Evolutionary conservation across 169 alveolate genomes (phyloP), one percentile per base, ranked within the genome.

Genomic region (Toxoplasma gondii): DNA sequence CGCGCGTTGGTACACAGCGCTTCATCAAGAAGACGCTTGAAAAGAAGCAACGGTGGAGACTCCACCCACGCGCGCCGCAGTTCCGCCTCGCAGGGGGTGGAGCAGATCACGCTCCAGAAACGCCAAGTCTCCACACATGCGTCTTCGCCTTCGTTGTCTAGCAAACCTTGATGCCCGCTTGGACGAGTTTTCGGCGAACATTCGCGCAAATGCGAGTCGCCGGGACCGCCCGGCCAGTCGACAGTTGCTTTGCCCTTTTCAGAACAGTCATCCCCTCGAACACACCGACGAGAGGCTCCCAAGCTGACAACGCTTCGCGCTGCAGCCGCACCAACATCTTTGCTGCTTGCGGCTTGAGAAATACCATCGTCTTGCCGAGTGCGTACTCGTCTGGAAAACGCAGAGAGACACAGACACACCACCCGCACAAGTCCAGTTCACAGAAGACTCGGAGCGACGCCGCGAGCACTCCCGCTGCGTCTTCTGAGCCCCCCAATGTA

Each of bases 281-380:
- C n/a, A 97, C 96, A 24, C 96, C 97, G 5, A 97, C 97, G 74
- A 98, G 97, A 19, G 98, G 98, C 74, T 96, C 99, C 98, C 98
- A 98, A 38, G 97, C 97, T 34, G 99, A 96, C 64, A 98, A 96
- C 38, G 96, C 97, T 88, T 97, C 98, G 45, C 99, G 96, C 95
- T 98, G 99, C 17, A 97, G 49, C 78, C 95, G 97, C 22, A 98
- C 96, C 93, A 98, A 95, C 78, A 96, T 96, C 94, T 98, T 98
- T 31, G 98, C 98, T 27, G 98, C 98, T 80, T 97, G 97, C 91
- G 97, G 98, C 74, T 98, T 97, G 94, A 98, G 95, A 97, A 98
- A 98, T 54, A 98, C 97, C 98, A 97, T 98, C 22, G 98, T 98
- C 93, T 98, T 97, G 31, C 99, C 99, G 19, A 98, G 83, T 49